These are phyloP conservation scores for Hypoxylon intermedium DNA, from an alignment of 495 filamentous ascomycete species.

Conservation along the genomic window DNA sequence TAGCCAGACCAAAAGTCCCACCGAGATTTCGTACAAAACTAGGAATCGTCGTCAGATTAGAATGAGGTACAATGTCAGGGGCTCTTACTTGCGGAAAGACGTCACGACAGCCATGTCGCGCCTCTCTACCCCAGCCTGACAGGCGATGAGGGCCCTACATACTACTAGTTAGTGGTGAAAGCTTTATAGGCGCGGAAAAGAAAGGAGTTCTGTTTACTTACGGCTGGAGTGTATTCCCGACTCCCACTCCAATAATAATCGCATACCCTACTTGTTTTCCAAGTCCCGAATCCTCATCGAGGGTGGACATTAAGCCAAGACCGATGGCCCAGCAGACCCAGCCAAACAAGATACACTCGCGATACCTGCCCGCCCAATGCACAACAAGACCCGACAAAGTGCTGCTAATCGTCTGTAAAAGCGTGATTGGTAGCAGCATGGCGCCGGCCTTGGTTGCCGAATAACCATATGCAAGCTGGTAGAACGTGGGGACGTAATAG, in stretches of 20 bases:
- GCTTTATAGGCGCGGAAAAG: no score
- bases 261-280: constrained; percentile 63
- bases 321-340: constrained; percentile 62
- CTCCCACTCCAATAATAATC: constrained; percentile 59
- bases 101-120: constrained; percentile 64
- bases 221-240: constrained; percentile 63
- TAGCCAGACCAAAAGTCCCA: constrained; percentile 60
- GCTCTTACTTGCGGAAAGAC: constrained; percentile 58
- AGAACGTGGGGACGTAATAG: constrained; percentile 64
- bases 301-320: constrained; percentile 60
- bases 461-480: constrained; percentile 61
- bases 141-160: constrained; percentile 53
- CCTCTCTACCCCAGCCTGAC: constrained; percentile 60
- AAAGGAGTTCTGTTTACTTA: constrained; percentile 17
- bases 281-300: constrained; percentile 55
- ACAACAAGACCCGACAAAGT: constrained; percentile 61
- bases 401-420: constrained; percentile 60
- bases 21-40: constrained; percentile 63
- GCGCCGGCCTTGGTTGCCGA: constrained; percentile 59
- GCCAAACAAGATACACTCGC: constrained; percentile 60
- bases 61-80: background rate
- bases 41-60: constrained; percentile 1
- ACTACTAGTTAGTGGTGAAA: background rate
- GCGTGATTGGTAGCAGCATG: constrained; percentile 60
- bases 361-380: constrained; percentile 60